Evolutionary conservation across 2,329 filamentous ascomycete genomes (phyloP).

Genomic region (Daldinia eschscholtzii): DNA sequence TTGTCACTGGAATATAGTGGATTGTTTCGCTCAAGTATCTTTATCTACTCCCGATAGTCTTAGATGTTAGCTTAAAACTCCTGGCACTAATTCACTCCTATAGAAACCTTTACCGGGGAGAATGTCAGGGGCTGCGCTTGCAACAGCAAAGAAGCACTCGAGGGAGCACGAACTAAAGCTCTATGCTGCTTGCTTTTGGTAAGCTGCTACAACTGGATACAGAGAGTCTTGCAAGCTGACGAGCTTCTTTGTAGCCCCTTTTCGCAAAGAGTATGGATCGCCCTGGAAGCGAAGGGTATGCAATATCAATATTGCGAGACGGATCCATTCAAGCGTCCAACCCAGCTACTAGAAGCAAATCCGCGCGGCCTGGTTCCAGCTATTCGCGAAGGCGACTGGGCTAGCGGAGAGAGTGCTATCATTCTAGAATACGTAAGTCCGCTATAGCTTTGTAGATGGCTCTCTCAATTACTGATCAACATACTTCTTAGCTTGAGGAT

Average conservation of each 20-base stretch:
- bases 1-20: conserved; percentile 5
- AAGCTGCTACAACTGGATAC: conserved; percentile 44
- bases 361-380: conserved; percentile 81
- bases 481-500: conserved; percentile 74
- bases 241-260: conserved; percentile 71
- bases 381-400: conserved; percentile 83
- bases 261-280: conserved; percentile 90
- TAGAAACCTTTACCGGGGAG: conserved; percentile 79
- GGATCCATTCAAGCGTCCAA: conserved; percentile 80
- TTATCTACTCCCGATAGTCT: conserved; percentile 2
- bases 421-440: conserved; percentile 83
- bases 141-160: conserved; percentile 77
- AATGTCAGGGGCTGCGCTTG: conserved; percentile 76
- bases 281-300: conserved; percentile 82
- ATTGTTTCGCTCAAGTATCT: conserved; percentile 4
- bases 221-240: conserved; percentile 29
- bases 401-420: conserved; percentile 83
- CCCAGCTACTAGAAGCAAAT: conserved; percentile 76
- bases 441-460: neutral
- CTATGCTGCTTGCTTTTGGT: conserved; percentile 89
- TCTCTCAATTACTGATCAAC: conserved; percentile 22
- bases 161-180: conserved; percentile 79
- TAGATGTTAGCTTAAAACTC: neutral
- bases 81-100: conserved; percentile 52
- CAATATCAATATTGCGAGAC: conserved; percentile 89